Evolutionary conservation across 2,329 filamentous ascomycete genomes (phyloP), one percentile per base, ranked within the genome.

Genomic region (Botrytis deweyae): DNA sequence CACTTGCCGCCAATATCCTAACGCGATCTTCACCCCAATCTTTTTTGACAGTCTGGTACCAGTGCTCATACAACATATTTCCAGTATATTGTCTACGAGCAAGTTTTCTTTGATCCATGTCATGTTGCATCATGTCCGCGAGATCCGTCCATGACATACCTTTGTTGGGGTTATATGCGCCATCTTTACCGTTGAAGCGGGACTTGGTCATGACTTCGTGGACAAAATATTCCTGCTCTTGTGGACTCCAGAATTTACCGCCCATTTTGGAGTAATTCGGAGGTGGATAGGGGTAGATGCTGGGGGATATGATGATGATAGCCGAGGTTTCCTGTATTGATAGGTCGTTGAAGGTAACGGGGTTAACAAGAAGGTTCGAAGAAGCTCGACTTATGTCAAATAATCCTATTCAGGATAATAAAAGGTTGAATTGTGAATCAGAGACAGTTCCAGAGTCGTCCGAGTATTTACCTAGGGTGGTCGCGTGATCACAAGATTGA

Each of bases 51-150:
- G 73, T 75, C 25, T 76, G 74, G 20, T 75, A 76, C 33, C 49
- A 76, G 49, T 75, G 74, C 63, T 76, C 74, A 38, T 75, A 76
- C 1, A 76, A 38, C 40, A 73, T 66, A 7, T 62, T 65, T 10
- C 12, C 38, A 18, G 59, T 74, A 40, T 76, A 75, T 16, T 22
- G 12, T 33, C 73, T 69, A 36, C 71, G 63, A 16, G 29, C 36
- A 6, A 68, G 3, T 5, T 65, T 66, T 25, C n/a, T 29, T 1
- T 14, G 7, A 25, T 71, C 64, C 73, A 76, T 68, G 6, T 36
- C 62, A n/a, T 3, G 12, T 36, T 76, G 74, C 73, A 75, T 76
- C 33, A 70, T 70, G 12, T 18, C 16, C 20, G 73, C 72, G 5
- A 76, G 69, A 1, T 72, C 69, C 0, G 25, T 40, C 58, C 64